Conservation (phyloP, 192 early-diverging fungal species). For the Piromyces sp. region DNA sequence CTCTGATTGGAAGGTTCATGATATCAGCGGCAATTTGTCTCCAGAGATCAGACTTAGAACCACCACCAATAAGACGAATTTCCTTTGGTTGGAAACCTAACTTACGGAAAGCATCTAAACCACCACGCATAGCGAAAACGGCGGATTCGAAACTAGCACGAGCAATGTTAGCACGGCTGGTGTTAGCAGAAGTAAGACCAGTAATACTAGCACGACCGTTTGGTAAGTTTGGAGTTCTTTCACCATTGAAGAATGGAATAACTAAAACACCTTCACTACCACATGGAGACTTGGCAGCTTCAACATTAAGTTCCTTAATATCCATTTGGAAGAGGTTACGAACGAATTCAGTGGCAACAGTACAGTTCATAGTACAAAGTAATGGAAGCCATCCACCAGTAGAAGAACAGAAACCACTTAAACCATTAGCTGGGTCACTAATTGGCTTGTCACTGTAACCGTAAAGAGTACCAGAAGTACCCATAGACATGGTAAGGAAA, state of each 20-base stretch:
- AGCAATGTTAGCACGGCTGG: background rate
- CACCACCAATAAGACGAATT: background rate
- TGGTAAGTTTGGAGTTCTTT: background rate
- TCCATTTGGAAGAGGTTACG: background rate
- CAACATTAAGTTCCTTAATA: background rate
- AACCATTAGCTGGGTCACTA: background rate
- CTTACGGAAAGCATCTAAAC: background rate
- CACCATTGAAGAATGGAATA: background rate
- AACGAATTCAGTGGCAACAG: background rate
- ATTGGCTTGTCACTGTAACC: background rate
- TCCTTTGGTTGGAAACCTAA: background rate
- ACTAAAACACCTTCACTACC: background rate
- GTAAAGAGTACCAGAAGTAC: background rate
- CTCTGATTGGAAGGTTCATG: background rate
- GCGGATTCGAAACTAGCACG: background rate
- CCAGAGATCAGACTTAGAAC: background rate
- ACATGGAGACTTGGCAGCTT: background rate
- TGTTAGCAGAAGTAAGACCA: background rate
- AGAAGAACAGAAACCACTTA: background rate
- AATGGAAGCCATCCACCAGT: background rate
- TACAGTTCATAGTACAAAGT: background rate
- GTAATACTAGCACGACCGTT: background rate
- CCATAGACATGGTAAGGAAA: background rate
- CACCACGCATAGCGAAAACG: background rate
- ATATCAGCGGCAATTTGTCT: background rate